Conservation (phyloP, 805 yeast genomes). For the Wickerhamiella azymoides region DNA sequence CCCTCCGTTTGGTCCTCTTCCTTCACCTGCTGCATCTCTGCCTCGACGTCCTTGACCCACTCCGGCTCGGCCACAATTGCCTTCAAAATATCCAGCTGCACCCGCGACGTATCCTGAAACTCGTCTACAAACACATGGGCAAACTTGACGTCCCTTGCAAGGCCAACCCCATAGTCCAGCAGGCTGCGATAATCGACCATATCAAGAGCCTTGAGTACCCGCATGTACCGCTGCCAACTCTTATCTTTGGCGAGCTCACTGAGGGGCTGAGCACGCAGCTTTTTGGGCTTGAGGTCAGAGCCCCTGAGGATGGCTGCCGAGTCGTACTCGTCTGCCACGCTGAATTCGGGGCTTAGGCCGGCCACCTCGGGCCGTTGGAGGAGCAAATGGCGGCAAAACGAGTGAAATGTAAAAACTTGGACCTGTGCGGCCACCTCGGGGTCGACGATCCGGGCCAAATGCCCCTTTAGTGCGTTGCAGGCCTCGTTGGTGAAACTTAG, state of each 20-base stretch:
- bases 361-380: not conserved
- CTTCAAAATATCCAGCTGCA: conserved; percentile 60
- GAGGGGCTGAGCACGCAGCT: not conserved
- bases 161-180: conserved; percentile 38
- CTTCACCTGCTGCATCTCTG: not conserved
- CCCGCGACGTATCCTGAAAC: conserved; percentile 77
- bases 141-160: conserved; percentile 37
- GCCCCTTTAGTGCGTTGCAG: not conserved
- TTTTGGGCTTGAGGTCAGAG: conserved; percentile 16
- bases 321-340: conserved; percentile 57
- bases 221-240: conserved; percentile 39
- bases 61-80: conserved; percentile 21
- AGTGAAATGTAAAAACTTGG: conserved; percentile 80
- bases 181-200: conserved; percentile 77
- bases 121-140: conserved; percentile 81
- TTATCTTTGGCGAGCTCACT: not conserved
- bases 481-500: conserved; percentile 93
- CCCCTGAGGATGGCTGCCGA: conserved; percentile 33
- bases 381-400: conserved; percentile 54
- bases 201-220: conserved; percentile 28
- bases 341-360: conserved; percentile 29
- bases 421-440: conserved; percentile 21
- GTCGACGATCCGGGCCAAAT: not conserved
- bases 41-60: conserved; percentile 19
- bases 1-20: too few species aligned